These are phyloP conservation scores for Magnaporthiopsis incrustans DNA, from an alignment of 2,329 filamentous ascomycete genomes.

Conservation along the genomic window DNA sequence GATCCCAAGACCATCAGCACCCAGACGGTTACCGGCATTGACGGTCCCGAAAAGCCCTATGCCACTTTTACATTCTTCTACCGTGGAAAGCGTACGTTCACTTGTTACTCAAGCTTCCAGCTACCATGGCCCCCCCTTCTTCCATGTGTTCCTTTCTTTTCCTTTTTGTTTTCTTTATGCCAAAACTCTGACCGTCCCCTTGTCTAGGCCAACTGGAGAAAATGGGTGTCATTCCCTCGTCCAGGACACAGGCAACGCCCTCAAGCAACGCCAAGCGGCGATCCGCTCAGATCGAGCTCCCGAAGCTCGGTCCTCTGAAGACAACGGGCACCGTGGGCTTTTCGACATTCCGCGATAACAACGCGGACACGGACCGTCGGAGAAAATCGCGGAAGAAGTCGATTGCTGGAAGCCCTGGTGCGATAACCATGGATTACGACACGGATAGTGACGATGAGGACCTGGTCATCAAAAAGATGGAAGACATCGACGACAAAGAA, in stretches of 20 bases:
- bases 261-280: constrained; percentile 63
- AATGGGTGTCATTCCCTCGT: constrained; percentile 75
- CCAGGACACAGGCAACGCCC: constrained; percentile 56
- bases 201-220: constrained; percentile 80
- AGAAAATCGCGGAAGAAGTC: constrained; percentile 55
- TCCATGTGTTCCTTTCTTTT: background rate
- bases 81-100: constrained; percentile 81
- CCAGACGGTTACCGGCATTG: constrained; percentile 97
- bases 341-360: constrained; percentile 72
- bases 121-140: background rate
- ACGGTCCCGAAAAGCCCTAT: constrained; percentile 92
- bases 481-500: constrained; percentile 56
- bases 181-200: constrained; percentile 14
- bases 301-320: constrained; percentile 75
- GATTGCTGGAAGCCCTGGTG: constrained; percentile 42
- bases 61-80: constrained; percentile 98
- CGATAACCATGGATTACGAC: constrained; percentile 54
- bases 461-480: constrained; percentile 54
- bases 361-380: constrained; percentile 46
- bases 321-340: constrained; percentile 85
- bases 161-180: background rate
- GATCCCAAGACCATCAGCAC: constrained; percentile 98
- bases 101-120: background rate
- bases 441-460: constrained; percentile 71
- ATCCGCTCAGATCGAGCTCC: constrained; percentile 78